Conservation (phyloP, 768 basidiomycete genomes). For the Boletellus sp. region DNA sequence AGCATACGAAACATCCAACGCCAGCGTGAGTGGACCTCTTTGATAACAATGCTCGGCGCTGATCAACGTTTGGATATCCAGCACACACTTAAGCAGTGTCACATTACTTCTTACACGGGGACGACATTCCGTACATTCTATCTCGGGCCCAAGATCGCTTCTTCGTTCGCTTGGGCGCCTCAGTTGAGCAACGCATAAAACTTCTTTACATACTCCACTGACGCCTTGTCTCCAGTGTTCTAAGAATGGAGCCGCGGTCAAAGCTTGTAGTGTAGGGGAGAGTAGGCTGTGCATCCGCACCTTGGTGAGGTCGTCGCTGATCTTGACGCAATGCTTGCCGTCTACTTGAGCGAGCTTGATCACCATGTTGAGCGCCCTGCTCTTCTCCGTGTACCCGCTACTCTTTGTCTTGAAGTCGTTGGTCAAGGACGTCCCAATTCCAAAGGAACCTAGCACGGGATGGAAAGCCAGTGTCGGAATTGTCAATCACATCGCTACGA, state of each 20-base stretch:
- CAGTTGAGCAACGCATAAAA: constrained; percentile 10
- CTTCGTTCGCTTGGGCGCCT: neutral
- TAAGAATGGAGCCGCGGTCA: constrained; percentile 20
- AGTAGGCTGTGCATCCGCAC: constrained; percentile 26
- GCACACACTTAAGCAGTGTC: too few relatives aligned
- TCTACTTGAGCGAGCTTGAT: constrained; percentile 84
- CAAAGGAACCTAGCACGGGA: constrained; percentile 65
- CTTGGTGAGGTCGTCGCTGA: constrained; percentile 91
- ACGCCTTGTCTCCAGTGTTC: constrained; percentile 68
- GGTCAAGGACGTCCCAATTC: constrained; percentile 89
- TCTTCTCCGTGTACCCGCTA: constrained; percentile 50
- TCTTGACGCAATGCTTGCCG: constrained; percentile 78
- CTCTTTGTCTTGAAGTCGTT: constrained; percentile 71
- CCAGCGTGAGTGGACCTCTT: too few relatives aligned
- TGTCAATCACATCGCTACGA: too few relatives aligned
- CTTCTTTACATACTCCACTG: constrained; percentile 56
- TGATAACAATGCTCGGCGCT: too few relatives aligned
- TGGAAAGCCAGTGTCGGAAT: too few relatives aligned
- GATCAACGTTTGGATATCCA: too few relatives aligned
- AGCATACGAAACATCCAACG: too few relatives aligned
- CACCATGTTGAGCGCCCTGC: constrained; percentile 89
- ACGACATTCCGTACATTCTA: too few relatives aligned
- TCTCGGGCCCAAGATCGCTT: too few relatives aligned
- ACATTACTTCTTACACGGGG: too few relatives aligned
- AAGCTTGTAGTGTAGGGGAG: neutral